phyloP scores from a whole-genome alignment of 108 stramenopile genomes.

The Cyclotella cryptica region DNA sequence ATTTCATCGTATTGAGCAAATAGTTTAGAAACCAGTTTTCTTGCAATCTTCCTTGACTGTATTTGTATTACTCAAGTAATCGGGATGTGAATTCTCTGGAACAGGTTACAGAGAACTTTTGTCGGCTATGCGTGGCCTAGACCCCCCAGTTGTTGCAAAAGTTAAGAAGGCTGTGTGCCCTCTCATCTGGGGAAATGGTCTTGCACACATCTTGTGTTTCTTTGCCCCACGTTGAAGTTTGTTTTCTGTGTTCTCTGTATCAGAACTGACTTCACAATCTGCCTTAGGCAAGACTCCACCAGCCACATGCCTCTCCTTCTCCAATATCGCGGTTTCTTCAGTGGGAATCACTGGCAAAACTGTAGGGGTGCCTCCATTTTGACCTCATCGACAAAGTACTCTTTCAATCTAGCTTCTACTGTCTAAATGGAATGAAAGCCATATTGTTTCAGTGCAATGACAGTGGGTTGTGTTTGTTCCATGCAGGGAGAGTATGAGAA shows the following conservation, averaged over 20 bases:
- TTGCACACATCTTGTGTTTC: slow-evolving; percentile 60
- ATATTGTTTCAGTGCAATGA: slow-evolving; percentile 58
- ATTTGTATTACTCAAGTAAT: background rate
- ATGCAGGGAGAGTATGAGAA: slow-evolving; percentile 95
- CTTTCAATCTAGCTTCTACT: slow-evolving; percentile 85
- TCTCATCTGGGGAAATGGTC: slow-evolving; percentile 87
- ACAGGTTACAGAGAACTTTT: no score
- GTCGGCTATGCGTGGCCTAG: no score
- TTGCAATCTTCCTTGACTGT: no score
- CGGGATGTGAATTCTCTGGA: background rate
- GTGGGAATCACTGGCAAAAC: slow-evolving; percentile 53
- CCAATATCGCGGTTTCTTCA: slow-evolving; percentile 31
- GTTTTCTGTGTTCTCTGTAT: slow-evolving; percentile 25
- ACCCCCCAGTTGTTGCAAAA: slow-evolving; percentile 83
- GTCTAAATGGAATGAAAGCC: slow-evolving; percentile 89
- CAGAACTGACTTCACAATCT: slow-evolving; percentile 11
- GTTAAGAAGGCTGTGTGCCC: slow-evolving; percentile 98
- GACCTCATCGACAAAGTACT: slow-evolving; percentile 82
- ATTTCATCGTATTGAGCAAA: no score
- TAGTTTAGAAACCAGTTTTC: no score
- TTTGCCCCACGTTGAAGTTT: slow-evolving; percentile 12
- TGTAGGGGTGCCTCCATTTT: slow-evolving; percentile 63
- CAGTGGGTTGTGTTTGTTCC: slow-evolving; percentile 90
- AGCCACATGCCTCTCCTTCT: slow-evolving; percentile 28
- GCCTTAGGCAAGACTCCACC: slow-evolving; percentile 35